Base-by-base conservation (phyloP, 78 protist genomes). In the Monocercomonoides exilis region DNA sequence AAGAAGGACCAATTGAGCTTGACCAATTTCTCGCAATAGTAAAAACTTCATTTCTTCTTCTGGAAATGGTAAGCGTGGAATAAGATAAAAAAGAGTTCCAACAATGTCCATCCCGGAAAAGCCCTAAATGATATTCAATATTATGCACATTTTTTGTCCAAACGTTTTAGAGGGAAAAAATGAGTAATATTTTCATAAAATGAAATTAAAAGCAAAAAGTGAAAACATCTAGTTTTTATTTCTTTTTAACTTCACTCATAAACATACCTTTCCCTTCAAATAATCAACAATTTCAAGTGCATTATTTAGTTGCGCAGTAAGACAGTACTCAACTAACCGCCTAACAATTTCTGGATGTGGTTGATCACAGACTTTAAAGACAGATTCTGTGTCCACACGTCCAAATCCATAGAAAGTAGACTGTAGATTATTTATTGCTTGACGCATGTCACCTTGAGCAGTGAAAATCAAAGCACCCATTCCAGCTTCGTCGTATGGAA, bases 371-470 rank as follows among this genome's bases (percentile, higher is more conserved):
- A 95, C 92, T 87, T 95, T 94, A 84, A 90, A 96, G 11, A 97
- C 98, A 45, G 94, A 91, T 1, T 94, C 96, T 0, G 84, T 85
- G 44, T 42, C 87, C 36, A 97, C 93, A 1, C 41, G 0, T 0
- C 95, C 97, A 41, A 96, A 96, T n/a, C 99, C 99, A 0, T 93
- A 86, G 2, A n/a, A 1, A 0, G 98, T 94, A 0, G 99, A 90
- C 85, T 98, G 98, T 29, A 96, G 82, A 41, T 92, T 92, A 93
- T 97, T 97, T 36, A 98, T 38, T 2, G 98, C 99, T 45, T 94
- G 88, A 45, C 97, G 92, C 96, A 95, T 91, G 81, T 95, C 99
- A 1, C 99, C 99, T 4, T 97, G 97, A 0, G 98, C 95, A 0
- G 95, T 92, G 91, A 94, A 95, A 38, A 95, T n/a, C 36, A 97